phyloP scores from a whole-genome alignment of 805 yeast species.

The Ogataea methanolica region DNA sequence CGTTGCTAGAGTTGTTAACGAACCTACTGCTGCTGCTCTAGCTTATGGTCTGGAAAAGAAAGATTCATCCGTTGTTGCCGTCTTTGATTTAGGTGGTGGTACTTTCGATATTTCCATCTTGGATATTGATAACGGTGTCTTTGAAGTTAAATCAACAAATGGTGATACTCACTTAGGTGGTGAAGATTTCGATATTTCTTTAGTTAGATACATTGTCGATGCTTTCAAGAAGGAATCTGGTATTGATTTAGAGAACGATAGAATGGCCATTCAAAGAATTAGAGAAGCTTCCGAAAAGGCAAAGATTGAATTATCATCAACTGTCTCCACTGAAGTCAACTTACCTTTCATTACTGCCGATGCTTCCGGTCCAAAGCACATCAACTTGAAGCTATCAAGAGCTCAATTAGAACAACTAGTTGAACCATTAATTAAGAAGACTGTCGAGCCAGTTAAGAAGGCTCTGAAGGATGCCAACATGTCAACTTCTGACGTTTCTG shows the following conservation, averaged over 20 bases:
- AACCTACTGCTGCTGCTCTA: slow-evolving; percentile 90
- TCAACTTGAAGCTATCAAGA: slow-evolving; percentile 55
- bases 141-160: slow-evolving; percentile 95
- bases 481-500: slow-evolving; percentile 61
- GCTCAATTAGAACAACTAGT: slow-evolving; percentile 65
- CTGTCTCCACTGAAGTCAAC: slow-evolving; percentile 54
- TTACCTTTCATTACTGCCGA: slow-evolving; percentile 63
- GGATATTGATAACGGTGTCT: slow-evolving; percentile 96
- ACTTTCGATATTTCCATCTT: slow-evolving; percentile 95
- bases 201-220: slow-evolving; percentile 71
- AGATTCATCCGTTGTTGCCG: slow-evolving; percentile 66
- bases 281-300: slow-evolving; percentile 76
- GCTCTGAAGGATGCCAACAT: slow-evolving; percentile 74
- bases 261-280: slow-evolving; percentile 65
- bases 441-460: slow-evolving; percentile 68
- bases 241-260: slow-evolving; percentile 47
- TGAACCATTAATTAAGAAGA: slow-evolving; percentile 58
- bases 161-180: slow-evolving; percentile 95
- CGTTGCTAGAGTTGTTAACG: slow-evolving; percentile 84
- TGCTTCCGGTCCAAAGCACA: slow-evolving; percentile 49
- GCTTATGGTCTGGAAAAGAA: slow-evolving; percentile 90
- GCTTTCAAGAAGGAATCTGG: slow-evolving; percentile 52
- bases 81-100: slow-evolving; percentile 98
- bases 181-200: slow-evolving; percentile 84
- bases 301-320: slow-evolving; percentile 71